These are phyloP conservation scores for Aspergillus felis DNA, from an alignment of 2,329 filamentous ascomycete genomes.

Conservation along the genomic window DNA sequence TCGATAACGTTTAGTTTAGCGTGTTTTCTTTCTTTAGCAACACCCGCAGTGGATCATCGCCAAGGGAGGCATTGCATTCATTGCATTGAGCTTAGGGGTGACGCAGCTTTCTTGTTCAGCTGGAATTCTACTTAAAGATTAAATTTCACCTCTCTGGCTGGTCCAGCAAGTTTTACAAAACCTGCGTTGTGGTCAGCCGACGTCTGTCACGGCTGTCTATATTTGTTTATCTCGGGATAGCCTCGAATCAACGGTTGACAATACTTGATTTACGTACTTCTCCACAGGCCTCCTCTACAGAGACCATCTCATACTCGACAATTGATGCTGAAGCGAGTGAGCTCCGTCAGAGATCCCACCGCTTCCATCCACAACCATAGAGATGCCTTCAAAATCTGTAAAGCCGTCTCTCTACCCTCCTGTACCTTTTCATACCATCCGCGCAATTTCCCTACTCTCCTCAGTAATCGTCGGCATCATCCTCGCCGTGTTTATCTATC, in stretches of 20 bases:
- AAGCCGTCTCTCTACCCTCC: conserved; percentile 39
- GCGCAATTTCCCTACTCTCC: conserved; percentile 45
- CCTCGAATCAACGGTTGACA: background rate
- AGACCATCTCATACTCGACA: conserved; percentile 2
- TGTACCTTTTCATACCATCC: conserved; percentile 38
- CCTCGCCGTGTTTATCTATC: conserved; percentile 53
- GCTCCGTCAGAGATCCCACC: background rate
- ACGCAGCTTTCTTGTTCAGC: conserved; percentile 1
- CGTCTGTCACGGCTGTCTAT: background rate
- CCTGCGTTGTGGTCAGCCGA: background rate
- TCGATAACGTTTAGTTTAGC: background rate
- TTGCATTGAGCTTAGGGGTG: background rate
- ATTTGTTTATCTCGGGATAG: background rate
- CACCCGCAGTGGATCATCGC: conserved; percentile 16
- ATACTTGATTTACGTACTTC: background rate
- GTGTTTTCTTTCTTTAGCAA: conserved; percentile 20
- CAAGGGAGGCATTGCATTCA: conserved; percentile 13
- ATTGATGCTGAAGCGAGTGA: background rate
- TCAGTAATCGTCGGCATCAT: conserved; percentile 53
- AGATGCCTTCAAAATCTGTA: conserved; percentile 30
- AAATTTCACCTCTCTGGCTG: background rate
- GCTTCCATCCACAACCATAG: conserved; percentile 5
- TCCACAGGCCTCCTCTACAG: background rate
- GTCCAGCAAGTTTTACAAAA: background rate
- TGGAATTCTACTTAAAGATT: background rate